phyloP scores from a whole-genome alignment of 1,284 basidiomycete species.

The Apiotrichum siamense region DNA sequence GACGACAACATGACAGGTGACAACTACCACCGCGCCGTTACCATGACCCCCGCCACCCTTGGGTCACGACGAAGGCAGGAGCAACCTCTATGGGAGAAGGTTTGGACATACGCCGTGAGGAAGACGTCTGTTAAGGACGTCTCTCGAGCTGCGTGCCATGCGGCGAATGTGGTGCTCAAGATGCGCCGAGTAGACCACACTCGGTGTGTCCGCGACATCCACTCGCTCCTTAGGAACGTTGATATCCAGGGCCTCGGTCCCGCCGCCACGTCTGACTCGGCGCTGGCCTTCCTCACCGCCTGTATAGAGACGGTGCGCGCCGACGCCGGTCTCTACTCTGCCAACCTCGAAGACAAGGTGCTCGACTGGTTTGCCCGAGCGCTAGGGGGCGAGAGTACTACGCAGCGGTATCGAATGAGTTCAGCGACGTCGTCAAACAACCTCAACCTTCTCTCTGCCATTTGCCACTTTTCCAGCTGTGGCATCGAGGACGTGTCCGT shows the following conservation, averaged over 20 bases:
- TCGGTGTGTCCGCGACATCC: constrained; percentile 62
- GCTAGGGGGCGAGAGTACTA: constrained; percentile 50
- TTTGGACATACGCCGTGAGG: constrained; percentile 77
- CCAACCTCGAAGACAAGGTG: constrained; percentile 76
- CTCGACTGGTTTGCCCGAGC: constrained; percentile 62
- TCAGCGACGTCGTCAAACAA: constrained; percentile 56
- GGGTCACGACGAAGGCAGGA: constrained; percentile 1
- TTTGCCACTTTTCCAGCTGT: constrained; percentile 52
- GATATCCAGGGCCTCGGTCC: constrained; percentile 71
- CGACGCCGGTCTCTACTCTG: constrained; percentile 70
- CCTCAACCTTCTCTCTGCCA: constrained; percentile 57
- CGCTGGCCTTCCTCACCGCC: constrained; percentile 68
- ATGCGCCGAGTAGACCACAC: constrained; percentile 54
- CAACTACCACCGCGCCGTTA: not conserved
- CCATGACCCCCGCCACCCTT: constrained; percentile 18
- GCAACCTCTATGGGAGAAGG: constrained; percentile 58
- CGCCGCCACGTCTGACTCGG: constrained; percentile 71
- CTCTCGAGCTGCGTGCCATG: constrained; percentile 73
- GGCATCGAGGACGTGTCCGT: constrained; percentile 12
- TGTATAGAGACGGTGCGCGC: constrained; percentile 63
- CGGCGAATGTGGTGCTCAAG: constrained; percentile 55
- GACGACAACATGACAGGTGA: not conserved
- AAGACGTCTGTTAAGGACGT: constrained; percentile 60
- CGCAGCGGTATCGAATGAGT: constrained; percentile 49
- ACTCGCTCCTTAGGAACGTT: constrained; percentile 67